These are phyloP conservation scores for Mytilinidion resinicola DNA, from an alignment of 495 filamentous ascomycete genomes.

Conservation along the genomic window DNA sequence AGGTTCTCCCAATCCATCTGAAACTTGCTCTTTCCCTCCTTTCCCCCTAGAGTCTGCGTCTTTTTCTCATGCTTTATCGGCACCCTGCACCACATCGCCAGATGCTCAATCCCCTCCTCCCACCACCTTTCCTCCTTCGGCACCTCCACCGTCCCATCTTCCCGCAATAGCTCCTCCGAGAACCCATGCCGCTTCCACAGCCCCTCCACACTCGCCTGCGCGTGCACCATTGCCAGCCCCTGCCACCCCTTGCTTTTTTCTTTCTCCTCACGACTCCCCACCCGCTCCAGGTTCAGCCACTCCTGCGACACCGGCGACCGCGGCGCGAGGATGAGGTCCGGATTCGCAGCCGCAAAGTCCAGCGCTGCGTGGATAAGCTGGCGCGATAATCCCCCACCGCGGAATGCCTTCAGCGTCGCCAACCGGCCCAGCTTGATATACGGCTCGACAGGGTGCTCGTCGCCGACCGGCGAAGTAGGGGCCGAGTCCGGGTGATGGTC, in stretches of 20 bases:
- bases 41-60: too few species aligned
- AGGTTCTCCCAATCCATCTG: too few species aligned
- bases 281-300: constrained; percentile 5
- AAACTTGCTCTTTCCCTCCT: too few species aligned
- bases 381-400: constrained; percentile 55
- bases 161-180: constrained; percentile 62
- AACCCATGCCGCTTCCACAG: constrained; percentile 66
- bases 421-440: constrained; percentile 75
- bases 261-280: constrained; percentile 1
- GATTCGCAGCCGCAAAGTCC: constrained; percentile 55
- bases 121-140: constrained; percentile 47
- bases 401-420: constrained; percentile 57
- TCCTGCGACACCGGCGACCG: constrained; percentile 26
- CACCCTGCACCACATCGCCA: constrained; percentile 63
- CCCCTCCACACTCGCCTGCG: constrained; percentile 55
- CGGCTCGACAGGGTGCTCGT: constrained; percentile 44
- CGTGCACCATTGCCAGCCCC: constrained; percentile 68
- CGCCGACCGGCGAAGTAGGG: neutral
- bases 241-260: constrained; percentile 62
- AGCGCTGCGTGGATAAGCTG: constrained; percentile 57
- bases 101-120: constrained; percentile 80
- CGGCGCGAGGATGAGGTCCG: constrained; percentile 37
- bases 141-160: constrained; percentile 16
- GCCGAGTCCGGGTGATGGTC: constrained; percentile 13
- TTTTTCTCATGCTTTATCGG: constrained; percentile 5